phyloP scores from a whole-genome alignment of 208 protist species.

The Leishmania aethiopica region DNA sequence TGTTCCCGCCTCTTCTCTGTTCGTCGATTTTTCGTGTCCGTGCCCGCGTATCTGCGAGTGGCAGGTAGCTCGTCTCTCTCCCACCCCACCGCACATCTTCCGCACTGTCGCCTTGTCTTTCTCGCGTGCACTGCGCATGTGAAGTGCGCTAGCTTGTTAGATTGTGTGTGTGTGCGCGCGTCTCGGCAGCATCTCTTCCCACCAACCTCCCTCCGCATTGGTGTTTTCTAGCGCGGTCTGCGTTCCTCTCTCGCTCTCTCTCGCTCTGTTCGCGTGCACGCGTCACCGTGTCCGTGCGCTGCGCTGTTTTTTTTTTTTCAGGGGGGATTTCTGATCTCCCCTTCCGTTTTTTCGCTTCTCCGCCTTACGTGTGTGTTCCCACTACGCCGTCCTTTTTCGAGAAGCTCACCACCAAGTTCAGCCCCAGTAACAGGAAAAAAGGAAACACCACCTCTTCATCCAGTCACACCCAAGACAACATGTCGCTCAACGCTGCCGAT shows the following conservation, averaged over 20 bases:
- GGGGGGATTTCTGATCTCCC: background rate
- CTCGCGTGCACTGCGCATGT: background rate
- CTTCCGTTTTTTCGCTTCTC: background rate
- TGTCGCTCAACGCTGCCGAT: constrained; percentile 64
- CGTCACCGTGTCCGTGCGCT: background rate
- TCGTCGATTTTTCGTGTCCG: background rate
- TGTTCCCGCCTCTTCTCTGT: background rate
- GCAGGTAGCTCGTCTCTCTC: background rate
- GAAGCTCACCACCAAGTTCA: constrained; percentile 23
- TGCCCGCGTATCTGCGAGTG: background rate
- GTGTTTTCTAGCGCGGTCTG: background rate
- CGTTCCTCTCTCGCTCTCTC: background rate
- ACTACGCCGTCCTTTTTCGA: constrained; percentile 35
- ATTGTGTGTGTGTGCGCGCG: background rate
- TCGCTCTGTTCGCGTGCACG: background rate
- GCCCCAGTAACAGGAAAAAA: constrained; percentile 36
- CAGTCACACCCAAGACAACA: constrained; percentile 30
- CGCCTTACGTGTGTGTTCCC: background rate
- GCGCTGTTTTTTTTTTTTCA: background rate
- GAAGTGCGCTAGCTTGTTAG: background rate
- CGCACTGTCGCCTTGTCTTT: background rate
- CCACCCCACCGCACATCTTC: background rate
- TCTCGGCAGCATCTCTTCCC: background rate
- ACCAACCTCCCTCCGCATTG: background rate
- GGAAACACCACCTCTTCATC: constrained; percentile 15